Conservation (phyloP, 108 stramenopile genomes). For the Fragilaria crotonensis region DNA sequence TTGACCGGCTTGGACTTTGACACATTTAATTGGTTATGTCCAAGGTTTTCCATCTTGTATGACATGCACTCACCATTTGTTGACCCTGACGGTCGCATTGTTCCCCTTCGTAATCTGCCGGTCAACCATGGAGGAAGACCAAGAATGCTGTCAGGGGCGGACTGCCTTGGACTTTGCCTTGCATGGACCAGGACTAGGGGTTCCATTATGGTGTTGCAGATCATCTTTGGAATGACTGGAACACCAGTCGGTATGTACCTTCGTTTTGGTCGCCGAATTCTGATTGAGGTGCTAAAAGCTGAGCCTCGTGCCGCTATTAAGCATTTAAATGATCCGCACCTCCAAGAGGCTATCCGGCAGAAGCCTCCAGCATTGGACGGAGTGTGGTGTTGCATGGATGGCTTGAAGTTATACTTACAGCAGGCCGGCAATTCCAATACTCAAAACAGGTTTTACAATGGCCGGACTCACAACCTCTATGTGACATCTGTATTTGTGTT, state of each 20-base stretch:
- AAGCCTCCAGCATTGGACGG: not conserved
- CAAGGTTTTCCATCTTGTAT: not conserved
- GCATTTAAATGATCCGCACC: not conserved
- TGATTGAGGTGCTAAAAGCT: not conserved
- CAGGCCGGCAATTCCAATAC: not conserved
- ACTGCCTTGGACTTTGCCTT: constrained; percentile 1
- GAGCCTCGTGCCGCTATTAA: not conserved
- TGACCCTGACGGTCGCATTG: not conserved
- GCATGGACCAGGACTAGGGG: not conserved
- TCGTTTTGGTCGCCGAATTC: too few species aligned
- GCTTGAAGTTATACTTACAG: constrained; percentile 10
- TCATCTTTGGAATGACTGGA: constrained; percentile 3
- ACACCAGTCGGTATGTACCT: constrained; percentile 3
- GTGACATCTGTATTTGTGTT: too few species aligned
- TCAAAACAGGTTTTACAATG: constrained; percentile 3
- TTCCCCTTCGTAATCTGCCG: too few species aligned
- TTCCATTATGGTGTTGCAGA: not conserved
- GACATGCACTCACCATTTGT: not conserved
- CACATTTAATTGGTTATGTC: not conserved
- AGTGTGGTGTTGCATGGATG: constrained; percentile 13
- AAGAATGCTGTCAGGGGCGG: not conserved
- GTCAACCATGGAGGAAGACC: not conserved
- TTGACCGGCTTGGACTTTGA: constrained; percentile 5
- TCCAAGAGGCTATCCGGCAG: not conserved
- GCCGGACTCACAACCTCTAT: constrained; percentile 6